These are phyloP conservation scores for Raddia guianensis DNA, from an alignment of 176 grass and related monocot genomes.

Conservation along the genomic window DNA sequence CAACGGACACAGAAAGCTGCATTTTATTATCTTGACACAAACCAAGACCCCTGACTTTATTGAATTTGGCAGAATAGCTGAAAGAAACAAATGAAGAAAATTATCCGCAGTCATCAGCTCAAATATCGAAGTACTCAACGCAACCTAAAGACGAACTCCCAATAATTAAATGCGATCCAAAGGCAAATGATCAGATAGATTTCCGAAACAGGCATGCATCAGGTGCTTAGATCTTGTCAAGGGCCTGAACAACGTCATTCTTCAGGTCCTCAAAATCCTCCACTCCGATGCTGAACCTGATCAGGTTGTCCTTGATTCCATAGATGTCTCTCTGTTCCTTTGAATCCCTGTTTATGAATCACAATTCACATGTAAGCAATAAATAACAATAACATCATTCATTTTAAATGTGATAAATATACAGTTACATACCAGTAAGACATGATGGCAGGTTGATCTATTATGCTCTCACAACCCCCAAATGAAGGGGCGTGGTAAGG, in stretches of 20 bases:
- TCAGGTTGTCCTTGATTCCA: conserved; percentile 95
- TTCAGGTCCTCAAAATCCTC: conserved; percentile 94
- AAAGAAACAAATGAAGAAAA: background rate
- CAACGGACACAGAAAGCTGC: background rate
- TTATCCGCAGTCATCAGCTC: conserved; percentile 36
- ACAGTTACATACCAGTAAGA: conserved; percentile 81
- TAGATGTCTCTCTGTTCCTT: conserved; percentile 83
- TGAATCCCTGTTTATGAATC: conserved; percentile 68
- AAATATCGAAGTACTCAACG: background rate
- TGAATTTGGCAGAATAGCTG: background rate
- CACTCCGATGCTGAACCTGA: conserved; percentile 96
- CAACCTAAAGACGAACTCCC: background rate
- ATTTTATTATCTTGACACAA: background rate
- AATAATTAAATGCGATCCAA: too few relatives aligned
- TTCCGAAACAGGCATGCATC: background rate
- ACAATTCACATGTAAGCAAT: background rate
- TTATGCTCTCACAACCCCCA: conserved; percentile 95
- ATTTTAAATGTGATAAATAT: background rate
- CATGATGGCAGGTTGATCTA: conserved; percentile 98
- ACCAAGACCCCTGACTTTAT: background rate
- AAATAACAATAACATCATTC: background rate
- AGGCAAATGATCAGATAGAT: conserved; percentile 10
- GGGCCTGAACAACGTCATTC: conserved; percentile 84
- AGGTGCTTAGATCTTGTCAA: conserved; percentile 68
- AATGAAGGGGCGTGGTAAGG: conserved; percentile 93